phyloP scores from a whole-genome alignment of 495 filamentous ascomycete species.

The Daldinia decipiens region DNA sequence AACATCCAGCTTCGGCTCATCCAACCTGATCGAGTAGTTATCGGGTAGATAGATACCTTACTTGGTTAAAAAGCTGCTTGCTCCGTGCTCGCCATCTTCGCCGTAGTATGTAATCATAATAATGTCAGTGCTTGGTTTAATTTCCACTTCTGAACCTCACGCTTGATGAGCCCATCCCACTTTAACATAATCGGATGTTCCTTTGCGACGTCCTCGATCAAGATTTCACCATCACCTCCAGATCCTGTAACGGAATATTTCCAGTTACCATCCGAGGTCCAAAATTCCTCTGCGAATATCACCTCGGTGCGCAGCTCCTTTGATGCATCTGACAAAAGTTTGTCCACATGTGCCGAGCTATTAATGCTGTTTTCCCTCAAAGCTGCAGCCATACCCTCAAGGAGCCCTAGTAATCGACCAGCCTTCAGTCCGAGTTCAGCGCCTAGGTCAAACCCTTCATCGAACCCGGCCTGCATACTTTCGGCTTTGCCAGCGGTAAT shows the following conservation, averaged over 20 bases:
- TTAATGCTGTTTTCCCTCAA: slow-evolving; percentile 29
- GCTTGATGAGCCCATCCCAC: slow-evolving; percentile 61
- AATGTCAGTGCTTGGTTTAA: slow-evolving; percentile 49
- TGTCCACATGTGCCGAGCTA: slow-evolving; percentile 41
- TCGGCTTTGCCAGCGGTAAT: slow-evolving; percentile 74
- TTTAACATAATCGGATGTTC: slow-evolving; percentile 68
- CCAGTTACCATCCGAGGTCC: slow-evolving; percentile 70
- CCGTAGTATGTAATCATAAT: neutral
- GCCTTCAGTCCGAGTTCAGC: slow-evolving; percentile 77
- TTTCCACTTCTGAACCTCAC: slow-evolving; percentile 56
- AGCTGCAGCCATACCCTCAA: slow-evolving; percentile 70
- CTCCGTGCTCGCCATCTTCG: neutral
- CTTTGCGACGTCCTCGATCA: slow-evolving; percentile 64
- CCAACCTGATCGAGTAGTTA: slow-evolving; percentile 1
- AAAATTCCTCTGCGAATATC: slow-evolving; percentile 71
- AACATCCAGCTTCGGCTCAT: neutral
- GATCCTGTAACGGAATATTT: slow-evolving; percentile 63
- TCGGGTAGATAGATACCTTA: slow-evolving; percentile 2
- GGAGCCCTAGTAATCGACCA: slow-evolving; percentile 74
- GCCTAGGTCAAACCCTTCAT: slow-evolving; percentile 84
- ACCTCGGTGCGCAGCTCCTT: slow-evolving; percentile 68
- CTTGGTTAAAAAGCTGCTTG: slow-evolving; percentile 2
- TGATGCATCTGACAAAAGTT: slow-evolving; percentile 63
- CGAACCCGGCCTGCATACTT: slow-evolving; percentile 84
- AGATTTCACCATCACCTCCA: slow-evolving; percentile 46